Percentiles rank a stretch among this genome's conserved stretches.
Evolutionary conservation across 2,329 filamentous ascomycete species (phyloP).

Genomic region (Mollisiaceae sp.): DNA sequence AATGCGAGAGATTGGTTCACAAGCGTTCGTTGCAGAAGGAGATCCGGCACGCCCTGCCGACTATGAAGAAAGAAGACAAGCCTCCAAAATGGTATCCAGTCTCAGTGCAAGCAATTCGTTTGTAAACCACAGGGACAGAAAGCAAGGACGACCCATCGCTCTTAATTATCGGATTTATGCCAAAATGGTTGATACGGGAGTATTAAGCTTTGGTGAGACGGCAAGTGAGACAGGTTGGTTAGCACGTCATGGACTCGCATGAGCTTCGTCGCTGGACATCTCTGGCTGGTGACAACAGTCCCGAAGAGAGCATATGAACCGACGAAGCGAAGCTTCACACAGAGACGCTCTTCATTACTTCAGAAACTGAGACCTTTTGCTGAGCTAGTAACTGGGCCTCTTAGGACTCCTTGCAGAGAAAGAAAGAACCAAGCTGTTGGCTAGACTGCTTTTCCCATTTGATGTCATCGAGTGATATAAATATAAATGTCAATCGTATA

Average conservation of each 20-base stretch:
- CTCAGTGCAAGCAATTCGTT: not conserved
- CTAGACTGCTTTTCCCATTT: too few relatives aligned
- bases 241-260: not conserved
- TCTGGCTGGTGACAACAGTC: not conserved
- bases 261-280: not conserved
- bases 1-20: not conserved
- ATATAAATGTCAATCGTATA: too few relatives aligned
- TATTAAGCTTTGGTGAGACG: not conserved
- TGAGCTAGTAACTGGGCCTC: too few relatives aligned
- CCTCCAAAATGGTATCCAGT: not conserved
- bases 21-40: not conserved
- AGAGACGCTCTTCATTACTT: not conserved
- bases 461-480: too few relatives aligned
- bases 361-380: not conserved
- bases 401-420: too few relatives aligned
- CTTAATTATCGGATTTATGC: not conserved
- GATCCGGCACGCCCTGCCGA: not conserved
- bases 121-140: slow-evolving; percentile 3
- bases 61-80: not conserved
- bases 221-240: not conserved
- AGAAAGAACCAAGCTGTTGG: too few relatives aligned
- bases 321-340: not conserved
- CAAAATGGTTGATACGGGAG: not conserved
- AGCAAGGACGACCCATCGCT: not conserved
- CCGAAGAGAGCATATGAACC: not conserved